These are phyloP conservation scores for Pythium volutum DNA, from an alignment of 352 stramenopile species.

Conservation along the genomic window DNA sequence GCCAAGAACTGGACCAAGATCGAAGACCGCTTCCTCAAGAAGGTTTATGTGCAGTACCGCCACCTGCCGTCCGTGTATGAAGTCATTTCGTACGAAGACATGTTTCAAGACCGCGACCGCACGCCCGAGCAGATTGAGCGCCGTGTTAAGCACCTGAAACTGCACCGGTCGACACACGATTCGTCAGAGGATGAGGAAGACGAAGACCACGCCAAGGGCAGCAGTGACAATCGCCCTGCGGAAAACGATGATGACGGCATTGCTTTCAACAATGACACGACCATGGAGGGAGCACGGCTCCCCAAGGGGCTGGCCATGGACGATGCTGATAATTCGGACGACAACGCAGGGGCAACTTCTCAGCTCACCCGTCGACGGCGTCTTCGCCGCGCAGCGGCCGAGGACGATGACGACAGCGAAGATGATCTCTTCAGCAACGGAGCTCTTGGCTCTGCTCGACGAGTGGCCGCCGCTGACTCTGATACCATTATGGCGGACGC, in stretches of 20 bases:
- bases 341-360: neutral
- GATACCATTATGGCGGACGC: constrained; percentile 8
- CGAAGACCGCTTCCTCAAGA: constrained; percentile 77
- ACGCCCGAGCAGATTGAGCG: constrained; percentile 83
- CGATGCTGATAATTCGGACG: constrained; percentile 18
- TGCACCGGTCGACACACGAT: constrained; percentile 71
- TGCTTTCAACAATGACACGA: neutral
- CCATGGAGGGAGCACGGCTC: constrained; percentile 10
- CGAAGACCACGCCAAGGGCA: constrained; percentile 25
- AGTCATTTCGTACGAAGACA: constrained; percentile 87
- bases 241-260: constrained; percentile 20
- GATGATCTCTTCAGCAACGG: constrained; percentile 9
- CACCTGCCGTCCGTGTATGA: constrained; percentile 84
- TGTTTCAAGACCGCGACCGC: constrained; percentile 86
- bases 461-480: neutral
- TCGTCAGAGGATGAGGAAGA: constrained; percentile 43
- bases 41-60: constrained; percentile 73
- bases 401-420: constrained; percentile 21
- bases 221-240: constrained; percentile 15
- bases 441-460: neutral
- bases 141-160: constrained; percentile 78
- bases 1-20: constrained; percentile 83
- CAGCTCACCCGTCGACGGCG: constrained; percentile 6
- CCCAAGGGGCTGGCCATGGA: constrained; percentile 14
- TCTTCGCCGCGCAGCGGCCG: constrained; percentile 4